phyloP scores from a whole-genome alignment of 179 eudicot species.

The Nepenthes alata region DNA sequence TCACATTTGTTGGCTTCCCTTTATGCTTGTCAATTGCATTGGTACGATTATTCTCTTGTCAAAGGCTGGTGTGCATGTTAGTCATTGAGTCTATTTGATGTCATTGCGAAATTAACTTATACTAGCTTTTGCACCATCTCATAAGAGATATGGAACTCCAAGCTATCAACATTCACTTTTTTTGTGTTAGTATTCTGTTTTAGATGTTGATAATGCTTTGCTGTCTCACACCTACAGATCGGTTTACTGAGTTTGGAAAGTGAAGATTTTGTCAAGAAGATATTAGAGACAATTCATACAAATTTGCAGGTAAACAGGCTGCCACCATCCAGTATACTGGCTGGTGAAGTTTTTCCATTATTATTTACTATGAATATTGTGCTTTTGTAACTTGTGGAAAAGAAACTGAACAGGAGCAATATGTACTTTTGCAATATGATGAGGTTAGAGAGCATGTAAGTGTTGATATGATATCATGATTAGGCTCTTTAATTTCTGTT shows the following conservation, averaged over 20 bases:
- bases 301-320: slow-evolving; percentile 55
- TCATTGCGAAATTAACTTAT: too few species aligned
- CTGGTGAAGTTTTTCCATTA: background rate
- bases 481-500: background rate
- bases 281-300: slow-evolving; percentile 43
- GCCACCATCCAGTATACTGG: background rate
- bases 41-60: too few species aligned
- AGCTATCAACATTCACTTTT: background rate
- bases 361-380: background rate
- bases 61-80: too few species aligned
- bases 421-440: background rate
- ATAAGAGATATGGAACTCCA: too few species aligned
- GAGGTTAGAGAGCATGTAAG: too few species aligned
- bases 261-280: slow-evolving; percentile 56
- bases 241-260: slow-evolving; percentile 87
- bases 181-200: background rate
- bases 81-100: too few species aligned
- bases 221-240: slow-evolving; percentile 32
- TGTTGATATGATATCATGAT: too few species aligned
- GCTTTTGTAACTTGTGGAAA: background rate
- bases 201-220: background rate
- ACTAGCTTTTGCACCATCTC: too few species aligned
- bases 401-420: background rate
- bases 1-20: too few species aligned
- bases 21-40: too few species aligned